Evolutionary conservation across 106 monocot species (phyloP).

Genomic region (Apostasia ramifera): DNA sequence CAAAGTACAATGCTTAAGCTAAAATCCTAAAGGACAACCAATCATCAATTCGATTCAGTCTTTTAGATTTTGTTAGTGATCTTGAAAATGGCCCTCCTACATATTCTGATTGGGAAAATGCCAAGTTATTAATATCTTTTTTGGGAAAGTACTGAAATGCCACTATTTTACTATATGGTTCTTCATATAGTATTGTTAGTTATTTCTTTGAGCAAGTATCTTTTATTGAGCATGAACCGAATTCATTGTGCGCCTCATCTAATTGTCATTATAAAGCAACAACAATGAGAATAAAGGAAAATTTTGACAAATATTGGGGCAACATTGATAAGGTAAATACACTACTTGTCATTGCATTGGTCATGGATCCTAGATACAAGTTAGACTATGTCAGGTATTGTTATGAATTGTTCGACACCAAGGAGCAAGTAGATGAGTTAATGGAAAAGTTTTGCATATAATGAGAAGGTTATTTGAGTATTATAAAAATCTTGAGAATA

Average conservation of each 20-base stretch:
- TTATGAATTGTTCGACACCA: no score
- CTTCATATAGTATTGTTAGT: no score
- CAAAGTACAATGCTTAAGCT: no score
- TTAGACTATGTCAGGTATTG: no score
- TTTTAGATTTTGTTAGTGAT: not conserved
- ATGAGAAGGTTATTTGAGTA: no score
- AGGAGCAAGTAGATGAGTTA: no score
- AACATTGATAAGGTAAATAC: not conserved
- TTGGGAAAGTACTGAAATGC: not conserved
- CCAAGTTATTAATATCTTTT: not conserved
- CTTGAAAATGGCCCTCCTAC: not conserved
- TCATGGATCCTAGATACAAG: no score
- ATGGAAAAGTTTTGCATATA: no score
- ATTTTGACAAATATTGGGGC: not conserved
- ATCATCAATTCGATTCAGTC: no score
- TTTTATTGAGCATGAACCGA: not conserved
- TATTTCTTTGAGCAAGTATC: not conserved
- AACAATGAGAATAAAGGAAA: not conserved
- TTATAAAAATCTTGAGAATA: not conserved
- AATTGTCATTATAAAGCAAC: not conserved
- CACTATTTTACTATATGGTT: no score
- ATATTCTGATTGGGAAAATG: not conserved
- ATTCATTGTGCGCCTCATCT: not conserved
- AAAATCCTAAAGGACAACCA: no score
- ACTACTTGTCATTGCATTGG: not conserved